phyloP scores from a whole-genome alignment of 495 filamentous ascomycete genomes.

The Aspergillus cavernicola region DNA sequence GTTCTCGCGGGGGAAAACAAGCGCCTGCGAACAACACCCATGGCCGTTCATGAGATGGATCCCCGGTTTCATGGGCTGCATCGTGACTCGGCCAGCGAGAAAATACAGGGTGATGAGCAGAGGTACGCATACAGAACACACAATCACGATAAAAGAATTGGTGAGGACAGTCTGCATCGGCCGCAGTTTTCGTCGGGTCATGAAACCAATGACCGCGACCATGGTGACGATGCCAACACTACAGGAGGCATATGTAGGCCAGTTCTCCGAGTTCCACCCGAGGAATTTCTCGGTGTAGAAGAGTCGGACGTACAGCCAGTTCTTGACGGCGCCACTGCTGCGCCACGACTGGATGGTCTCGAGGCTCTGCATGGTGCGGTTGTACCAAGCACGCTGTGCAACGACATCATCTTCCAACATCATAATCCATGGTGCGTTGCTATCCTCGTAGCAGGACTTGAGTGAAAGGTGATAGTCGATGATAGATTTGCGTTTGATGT shows the following conservation, averaged over 20 bases:
- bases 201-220: conserved; percentile 18
- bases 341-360: conserved; percentile 27
- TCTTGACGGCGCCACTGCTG: conserved; percentile 19
- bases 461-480: conserved; percentile 50
- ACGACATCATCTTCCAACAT: conserved; percentile 57
- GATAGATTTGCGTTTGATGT: conserved; percentile 38
- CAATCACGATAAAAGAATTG: conserved; percentile 23
- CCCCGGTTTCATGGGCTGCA: conserved; percentile 30
- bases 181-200: conserved; percentile 12
- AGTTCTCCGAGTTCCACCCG: conserved; percentile 54
- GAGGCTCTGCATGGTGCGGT: conserved; percentile 38
- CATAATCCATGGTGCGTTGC: conserved; percentile 41
- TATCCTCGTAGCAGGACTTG: conserved; percentile 39
- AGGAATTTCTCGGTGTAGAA: conserved; percentile 56
- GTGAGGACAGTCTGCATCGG: conserved; percentile 19
- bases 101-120: conserved; percentile 33
- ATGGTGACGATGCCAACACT: conserved; percentile 24
- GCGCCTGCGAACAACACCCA: conserved; percentile 38
- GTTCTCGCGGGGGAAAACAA: conserved; percentile 27
- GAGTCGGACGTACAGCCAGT: conserved; percentile 51
- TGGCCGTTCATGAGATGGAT: conserved; percentile 32
- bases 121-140: conserved; percentile 29
- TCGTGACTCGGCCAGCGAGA: conserved; percentile 35
- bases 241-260: conserved; percentile 37
- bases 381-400: conserved; percentile 49